phyloP scores from a whole-genome alignment of 371 early-diverging fungal species.

The Capillidium rhysosporum region DNA sequence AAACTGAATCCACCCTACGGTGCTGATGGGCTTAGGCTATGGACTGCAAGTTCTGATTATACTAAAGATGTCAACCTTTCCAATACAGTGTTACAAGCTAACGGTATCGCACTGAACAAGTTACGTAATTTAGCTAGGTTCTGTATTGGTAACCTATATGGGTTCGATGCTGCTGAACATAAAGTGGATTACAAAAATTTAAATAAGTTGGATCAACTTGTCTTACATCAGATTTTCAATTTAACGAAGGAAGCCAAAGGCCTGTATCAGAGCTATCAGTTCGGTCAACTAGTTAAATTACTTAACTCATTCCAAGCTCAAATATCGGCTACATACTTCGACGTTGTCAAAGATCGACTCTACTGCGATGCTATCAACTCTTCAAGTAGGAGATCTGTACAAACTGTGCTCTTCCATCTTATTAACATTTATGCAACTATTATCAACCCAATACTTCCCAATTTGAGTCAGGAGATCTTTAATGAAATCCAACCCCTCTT shows the following conservation, averaged over 20 bases:
- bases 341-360: slow-evolving; percentile 61
- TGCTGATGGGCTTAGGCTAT: slow-evolving; percentile 60
- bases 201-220: slow-evolving; percentile 40
- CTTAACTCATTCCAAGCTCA: slow-evolving; percentile 42
- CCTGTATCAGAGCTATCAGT: slow-evolving; percentile 38
- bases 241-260: slow-evolving; percentile 29
- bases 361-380: slow-evolving; percentile 31
- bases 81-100: slow-evolving; percentile 21
- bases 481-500: too few relatives aligned
- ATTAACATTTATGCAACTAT: background rate
- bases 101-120: slow-evolving; percentile 50
- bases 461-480: too few relatives aligned
- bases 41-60: slow-evolving; percentile 71
- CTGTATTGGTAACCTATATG: slow-evolving; percentile 58
- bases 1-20: slow-evolving; percentile 51
- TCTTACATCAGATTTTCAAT: slow-evolving; percentile 38
- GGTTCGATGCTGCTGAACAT: slow-evolving; percentile 22
- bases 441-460: background rate
- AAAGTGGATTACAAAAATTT: slow-evolving; percentile 30
- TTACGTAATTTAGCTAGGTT: slow-evolving; percentile 60
- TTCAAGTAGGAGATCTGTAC: slow-evolving; percentile 30
- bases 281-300: slow-evolving; percentile 38
- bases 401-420: slow-evolving; percentile 48
- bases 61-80: slow-evolving; percentile 60
- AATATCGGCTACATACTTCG: slow-evolving; percentile 67